Evolutionary conservation across 176 grass and related monocot species (phyloP), one percentile per base, ranked within the genome.

Genomic region (Lolium multiflorum): DNA sequence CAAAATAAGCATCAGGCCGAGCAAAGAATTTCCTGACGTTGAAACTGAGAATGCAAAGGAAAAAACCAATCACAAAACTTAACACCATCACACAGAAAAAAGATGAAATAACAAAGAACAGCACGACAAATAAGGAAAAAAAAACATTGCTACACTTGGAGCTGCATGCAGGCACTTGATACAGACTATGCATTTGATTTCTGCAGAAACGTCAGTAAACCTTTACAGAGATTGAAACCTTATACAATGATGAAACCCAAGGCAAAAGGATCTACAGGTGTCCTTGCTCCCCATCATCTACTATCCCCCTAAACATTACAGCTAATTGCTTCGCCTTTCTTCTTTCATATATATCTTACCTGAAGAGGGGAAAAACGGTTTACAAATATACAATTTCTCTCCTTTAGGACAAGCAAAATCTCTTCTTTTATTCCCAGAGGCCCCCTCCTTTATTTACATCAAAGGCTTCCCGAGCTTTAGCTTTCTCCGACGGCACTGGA

Each of bases 361-460:
- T 28, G 76, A 73, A 80, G 80, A 86, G 62, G 70, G 58, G 16
- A 60, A 63, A 88, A 84, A 77, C 65, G 79, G 74, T 86, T 50
- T 56, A 92, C 90, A 92, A 81, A 95, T 95, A 86, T 95, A 92
- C 93, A 94, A 80, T 47, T 91, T 77, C 85, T 91, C 84, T 87
- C 83, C 79, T 91, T 66, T 86, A 43, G 82, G 71, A 74, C 70
- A 91, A 88, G 81, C 73, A 94, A 90, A 87, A 83, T 76, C 81
- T 84, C 75, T 80, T 87, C 65, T 82, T 16, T 94, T 96, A 94
- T 96, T 99, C 89, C 54, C 81, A 80, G 78, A 92, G 86, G 85
- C 88, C 87, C 88, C 88, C 82, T 84, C 81, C 86, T 91, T 98
- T 96, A 98, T 98, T 96, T 98, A 98, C 94, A 96, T 84, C 88